Conservation (phyloP, 495 filamentous ascomycete species). For the Trichocladium antarcticum region DNA sequence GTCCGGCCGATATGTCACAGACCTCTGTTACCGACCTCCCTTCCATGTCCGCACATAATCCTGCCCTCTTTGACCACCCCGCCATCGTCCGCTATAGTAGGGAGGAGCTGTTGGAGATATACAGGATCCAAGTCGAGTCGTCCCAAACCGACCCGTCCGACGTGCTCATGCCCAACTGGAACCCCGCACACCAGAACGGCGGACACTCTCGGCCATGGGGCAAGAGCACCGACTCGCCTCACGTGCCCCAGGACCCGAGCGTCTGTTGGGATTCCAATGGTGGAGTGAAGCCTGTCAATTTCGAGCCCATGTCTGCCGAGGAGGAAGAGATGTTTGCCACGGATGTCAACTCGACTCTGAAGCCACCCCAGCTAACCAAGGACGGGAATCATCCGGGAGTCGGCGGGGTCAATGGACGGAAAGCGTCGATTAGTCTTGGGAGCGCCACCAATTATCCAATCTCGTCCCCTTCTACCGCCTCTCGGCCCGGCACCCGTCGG, state of each 20-base stretch:
- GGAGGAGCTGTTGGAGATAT: constrained; percentile 72
- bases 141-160: constrained; percentile 50
- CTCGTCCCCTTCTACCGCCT: constrained; percentile 51
- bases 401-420: constrained; percentile 50
- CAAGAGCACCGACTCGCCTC: constrained; percentile 57
- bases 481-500: constrained; percentile 61
- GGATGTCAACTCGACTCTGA: constrained; percentile 87
- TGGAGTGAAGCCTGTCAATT: constrained; percentile 55
- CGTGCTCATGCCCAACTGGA: constrained; percentile 66
- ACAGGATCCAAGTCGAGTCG: constrained; percentile 45
- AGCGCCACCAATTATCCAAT: constrained; percentile 36
- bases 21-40: constrained; percentile 9
- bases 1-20: constrained; percentile 14
- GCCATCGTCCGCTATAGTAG: constrained; percentile 53
- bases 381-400: constrained; percentile 45
- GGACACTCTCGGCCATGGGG: constrained; percentile 59
- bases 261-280: constrained; percentile 85
- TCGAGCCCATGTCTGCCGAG: constrained; percentile 67
- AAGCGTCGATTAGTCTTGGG: constrained; percentile 59
- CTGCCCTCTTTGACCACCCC: constrained; percentile 38
- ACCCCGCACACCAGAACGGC: constrained; percentile 56
- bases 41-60: constrained; percentile 12
- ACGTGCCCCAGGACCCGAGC: constrained; percentile 44
- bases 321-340: constrained; percentile 76
- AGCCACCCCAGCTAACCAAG: constrained; percentile 69